Evolutionary conservation across 2,329 filamentous ascomycete genomes (phyloP).

Genomic region (Mariannaea elegans): DNA sequence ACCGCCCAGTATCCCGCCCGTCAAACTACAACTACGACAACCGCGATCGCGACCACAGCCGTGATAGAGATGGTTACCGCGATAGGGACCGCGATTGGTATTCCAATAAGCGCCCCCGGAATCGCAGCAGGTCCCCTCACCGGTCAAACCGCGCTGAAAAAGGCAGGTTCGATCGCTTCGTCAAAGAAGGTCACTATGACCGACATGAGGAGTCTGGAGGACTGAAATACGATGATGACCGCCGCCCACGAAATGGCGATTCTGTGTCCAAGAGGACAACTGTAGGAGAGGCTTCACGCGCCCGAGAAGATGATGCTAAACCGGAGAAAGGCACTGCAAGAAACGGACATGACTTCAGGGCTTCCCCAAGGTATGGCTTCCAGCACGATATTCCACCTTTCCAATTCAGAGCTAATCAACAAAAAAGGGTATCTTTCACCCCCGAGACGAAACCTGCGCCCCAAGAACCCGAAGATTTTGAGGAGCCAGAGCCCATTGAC

Average conservation of each 20-base stretch:
- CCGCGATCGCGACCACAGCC: slow-evolving; percentile 56
- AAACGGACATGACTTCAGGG: slow-evolving; percentile 32
- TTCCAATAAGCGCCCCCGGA: slow-evolving; percentile 63
- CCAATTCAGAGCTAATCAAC: slow-evolving; percentile 18
- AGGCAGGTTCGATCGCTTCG: slow-evolving; percentile 46
- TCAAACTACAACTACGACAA: slow-evolving; percentile 59
- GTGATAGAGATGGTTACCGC: slow-evolving; percentile 44
- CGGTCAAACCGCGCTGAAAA: slow-evolving; percentile 49
- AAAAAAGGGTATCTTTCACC: slow-evolving; percentile 23
- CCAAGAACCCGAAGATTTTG: slow-evolving; percentile 53
- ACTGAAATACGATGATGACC: slow-evolving; percentile 56
- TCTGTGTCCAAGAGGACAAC: slow-evolving; percentile 71
- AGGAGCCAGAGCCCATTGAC: slow-evolving; percentile 71
- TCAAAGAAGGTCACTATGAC: slow-evolving; percentile 43
- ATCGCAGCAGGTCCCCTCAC: slow-evolving; percentile 63
- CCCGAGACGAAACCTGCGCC: slow-evolving; percentile 32
- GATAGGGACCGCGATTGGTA: slow-evolving; percentile 58
- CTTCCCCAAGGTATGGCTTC: slow-evolving; percentile 29
- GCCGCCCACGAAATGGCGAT: slow-evolving; percentile 54
- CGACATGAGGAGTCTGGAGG: slow-evolving; percentile 33
- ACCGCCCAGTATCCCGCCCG: slow-evolving; percentile 56
- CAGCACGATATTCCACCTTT: not conserved
- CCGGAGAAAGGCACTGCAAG: slow-evolving; percentile 60
- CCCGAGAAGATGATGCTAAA: slow-evolving; percentile 74
- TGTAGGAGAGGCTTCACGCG: slow-evolving; percentile 66